phyloP scores from a whole-genome alignment of 805 yeast species.

The Saccharomycopsis schoenii region DNA sequence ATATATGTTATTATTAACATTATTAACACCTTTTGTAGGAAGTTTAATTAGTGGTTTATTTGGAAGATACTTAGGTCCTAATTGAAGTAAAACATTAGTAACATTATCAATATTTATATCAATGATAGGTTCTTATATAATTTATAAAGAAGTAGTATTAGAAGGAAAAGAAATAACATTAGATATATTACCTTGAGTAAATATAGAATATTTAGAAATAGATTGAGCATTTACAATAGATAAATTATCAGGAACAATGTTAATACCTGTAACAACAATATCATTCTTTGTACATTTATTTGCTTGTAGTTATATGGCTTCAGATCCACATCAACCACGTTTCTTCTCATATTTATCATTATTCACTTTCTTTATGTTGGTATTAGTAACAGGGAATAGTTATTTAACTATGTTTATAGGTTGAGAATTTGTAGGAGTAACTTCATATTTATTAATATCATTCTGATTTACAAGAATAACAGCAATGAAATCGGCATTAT shows the following conservation, averaged over 20 bases:
- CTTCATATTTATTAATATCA: slow-evolving; percentile 22
- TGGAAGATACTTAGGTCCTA: slow-evolving; percentile 19
- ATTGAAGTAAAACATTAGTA: slow-evolving; percentile 14
- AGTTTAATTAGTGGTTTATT: slow-evolving; percentile 18
- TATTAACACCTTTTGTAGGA: slow-evolving; percentile 18
- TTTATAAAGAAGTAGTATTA: slow-evolving; percentile 17
- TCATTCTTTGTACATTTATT: slow-evolving; percentile 21
- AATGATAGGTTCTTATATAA: slow-evolving; percentile 9
- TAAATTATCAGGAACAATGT: slow-evolving; percentile 19
- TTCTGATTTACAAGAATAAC: slow-evolving; percentile 18
- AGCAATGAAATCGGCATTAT: slow-evolving; percentile 19
- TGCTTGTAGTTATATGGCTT: slow-evolving; percentile 18
- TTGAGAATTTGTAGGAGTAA: slow-evolving; percentile 21
- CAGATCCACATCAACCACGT: slow-evolving; percentile 20
- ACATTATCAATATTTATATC: slow-evolving; percentile 16
- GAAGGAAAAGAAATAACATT: slow-evolving; percentile 16
- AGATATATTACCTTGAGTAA: slow-evolving; percentile 18
- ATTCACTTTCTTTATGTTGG: slow-evolving; percentile 18
- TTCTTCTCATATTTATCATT: slow-evolving; percentile 20
- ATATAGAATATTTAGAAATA: slow-evolving; percentile 18
- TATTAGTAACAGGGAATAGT: slow-evolving; percentile 19
- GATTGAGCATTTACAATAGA: slow-evolving; percentile 19
- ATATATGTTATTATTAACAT: slow-evolving; percentile 15
- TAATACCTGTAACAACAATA: slow-evolving; percentile 19
- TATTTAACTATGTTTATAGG: slow-evolving; percentile 21